These are phyloP conservation scores for Ophiorrhiza pumila DNA, from an alignment of 257 asterid genomes.

Conservation along the genomic window DNA sequence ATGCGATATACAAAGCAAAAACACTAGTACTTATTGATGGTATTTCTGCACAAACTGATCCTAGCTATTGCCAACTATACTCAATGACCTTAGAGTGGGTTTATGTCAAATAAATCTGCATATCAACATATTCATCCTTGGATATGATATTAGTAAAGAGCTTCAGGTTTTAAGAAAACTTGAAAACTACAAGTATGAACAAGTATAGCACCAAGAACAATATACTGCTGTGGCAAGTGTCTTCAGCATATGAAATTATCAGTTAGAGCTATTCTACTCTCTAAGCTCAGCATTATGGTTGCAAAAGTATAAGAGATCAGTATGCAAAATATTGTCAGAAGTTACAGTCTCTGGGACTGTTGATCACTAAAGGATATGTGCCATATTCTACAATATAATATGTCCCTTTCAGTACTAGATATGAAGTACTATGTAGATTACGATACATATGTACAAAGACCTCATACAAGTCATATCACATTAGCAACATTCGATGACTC, in stretches of 20 bases:
- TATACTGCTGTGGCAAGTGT: background rate
- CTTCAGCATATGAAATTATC: background rate
- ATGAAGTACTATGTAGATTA: background rate
- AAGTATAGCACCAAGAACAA: background rate
- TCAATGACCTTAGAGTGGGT: background rate
- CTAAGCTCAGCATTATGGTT: background rate
- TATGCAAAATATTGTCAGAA: background rate
- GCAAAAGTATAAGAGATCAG: background rate
- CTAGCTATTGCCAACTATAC: too few species aligned
- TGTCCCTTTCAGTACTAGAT: background rate
- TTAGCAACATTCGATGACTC: background rate
- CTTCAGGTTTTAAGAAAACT: background rate
- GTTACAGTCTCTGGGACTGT: background rate
- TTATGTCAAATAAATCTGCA: too few species aligned
- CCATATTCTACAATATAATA: background rate
- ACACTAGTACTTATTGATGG: too few species aligned
- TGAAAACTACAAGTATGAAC: background rate
- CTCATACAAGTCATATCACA: conserved; percentile 4
- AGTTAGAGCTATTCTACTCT: background rate
- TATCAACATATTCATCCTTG: background rate
- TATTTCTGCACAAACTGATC: too few species aligned
- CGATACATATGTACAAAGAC: conserved; percentile 2
- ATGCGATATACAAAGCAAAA: too few species aligned
- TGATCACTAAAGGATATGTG: background rate
- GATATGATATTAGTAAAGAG: too few species aligned